Evolutionary conservation across 768 basidiomycete species (phyloP).

Genomic region (Mycena olivaceomarginata): DNA sequence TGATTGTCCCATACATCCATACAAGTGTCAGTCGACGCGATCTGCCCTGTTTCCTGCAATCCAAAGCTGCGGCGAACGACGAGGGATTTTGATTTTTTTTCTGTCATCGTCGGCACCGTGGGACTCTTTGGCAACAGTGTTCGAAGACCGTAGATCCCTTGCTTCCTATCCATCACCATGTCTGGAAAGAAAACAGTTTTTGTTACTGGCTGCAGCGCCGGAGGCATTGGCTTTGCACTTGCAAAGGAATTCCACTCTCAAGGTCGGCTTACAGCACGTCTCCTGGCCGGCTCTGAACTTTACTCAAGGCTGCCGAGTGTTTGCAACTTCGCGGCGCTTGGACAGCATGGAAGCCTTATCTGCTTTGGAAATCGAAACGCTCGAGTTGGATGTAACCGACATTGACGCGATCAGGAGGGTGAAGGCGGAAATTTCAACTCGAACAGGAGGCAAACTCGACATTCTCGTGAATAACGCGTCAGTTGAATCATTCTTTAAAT

Average conservation of each 20-base stretch:
- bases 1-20: no score
- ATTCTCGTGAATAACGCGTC: constrained; percentile 23
- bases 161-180: background rate
- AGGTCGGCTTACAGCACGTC: background rate
- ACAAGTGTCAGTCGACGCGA: no score
- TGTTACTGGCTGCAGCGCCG: background rate
- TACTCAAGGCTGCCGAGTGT: constrained; percentile 39
- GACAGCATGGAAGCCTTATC: constrained; percentile 43
- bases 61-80: no score
- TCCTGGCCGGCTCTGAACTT: background rate
- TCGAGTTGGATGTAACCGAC: constrained; percentile 50
- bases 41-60: no score
- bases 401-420: constrained; percentile 7
- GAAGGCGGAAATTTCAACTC: background rate
- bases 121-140: no score
- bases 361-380: constrained; percentile 40
- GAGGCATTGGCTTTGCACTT: background rate
- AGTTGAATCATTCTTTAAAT: background rate
- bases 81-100: no score
- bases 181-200: background rate
- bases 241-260: background rate
- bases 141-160: background rate
- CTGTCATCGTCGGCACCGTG: no score
- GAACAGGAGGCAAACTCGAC: constrained; percentile 21
- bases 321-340: constrained; percentile 48